These are phyloP conservation scores for Verticillium longisporum DNA, from an alignment of 2,329 filamentous ascomycete genomes.

Conservation along the genomic window DNA sequence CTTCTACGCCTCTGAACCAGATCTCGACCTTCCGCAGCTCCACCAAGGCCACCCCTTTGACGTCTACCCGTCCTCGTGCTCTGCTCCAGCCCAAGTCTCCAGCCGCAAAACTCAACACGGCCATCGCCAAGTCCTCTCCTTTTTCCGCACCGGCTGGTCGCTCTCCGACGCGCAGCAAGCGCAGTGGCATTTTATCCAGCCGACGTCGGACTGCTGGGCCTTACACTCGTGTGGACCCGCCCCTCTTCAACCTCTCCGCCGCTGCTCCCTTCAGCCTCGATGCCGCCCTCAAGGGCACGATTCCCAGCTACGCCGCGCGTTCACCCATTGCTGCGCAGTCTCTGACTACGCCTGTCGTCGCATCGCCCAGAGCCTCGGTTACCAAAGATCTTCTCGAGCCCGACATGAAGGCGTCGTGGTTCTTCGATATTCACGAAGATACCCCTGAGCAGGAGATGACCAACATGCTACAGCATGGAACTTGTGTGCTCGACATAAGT, in stretches of 20 bases:
- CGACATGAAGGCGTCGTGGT: constrained; percentile 63
- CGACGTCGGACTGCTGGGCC: constrained; percentile 58
- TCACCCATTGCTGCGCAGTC: constrained; percentile 14
- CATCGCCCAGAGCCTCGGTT: constrained; percentile 10
- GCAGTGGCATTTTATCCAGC: constrained; percentile 59
- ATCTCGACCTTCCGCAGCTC: constrained; percentile 12
- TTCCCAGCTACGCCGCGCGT: constrained; percentile 52
- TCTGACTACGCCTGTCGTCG: constrained; percentile 12
- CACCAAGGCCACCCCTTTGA: constrained; percentile 16
- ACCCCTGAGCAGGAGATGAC: constrained; percentile 84
- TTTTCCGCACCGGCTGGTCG: constrained; percentile 69
- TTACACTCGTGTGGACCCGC: constrained; percentile 65
- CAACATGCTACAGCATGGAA: constrained; percentile 87
- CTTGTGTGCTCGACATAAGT: constrained; percentile 78
- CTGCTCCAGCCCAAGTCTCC: constrained; percentile 49
- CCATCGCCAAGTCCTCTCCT: constrained; percentile 41
- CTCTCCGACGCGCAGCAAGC: constrained; percentile 67
- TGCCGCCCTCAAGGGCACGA: constrained; percentile 71
- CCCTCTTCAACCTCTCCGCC: constrained; percentile 43
- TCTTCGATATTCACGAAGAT: constrained; percentile 93
- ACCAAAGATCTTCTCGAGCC: constrained; percentile 28
- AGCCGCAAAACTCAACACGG: constrained; percentile 35
- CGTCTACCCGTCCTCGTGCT: constrained; percentile 32
- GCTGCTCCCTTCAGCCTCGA: constrained; percentile 75
- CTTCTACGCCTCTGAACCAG: constrained; percentile 9